Evolutionary conservation across 768 basidiomycete genomes (phyloP), one percentile per base, ranked within the genome.

Genomic region (Suillus subluteus): DNA sequence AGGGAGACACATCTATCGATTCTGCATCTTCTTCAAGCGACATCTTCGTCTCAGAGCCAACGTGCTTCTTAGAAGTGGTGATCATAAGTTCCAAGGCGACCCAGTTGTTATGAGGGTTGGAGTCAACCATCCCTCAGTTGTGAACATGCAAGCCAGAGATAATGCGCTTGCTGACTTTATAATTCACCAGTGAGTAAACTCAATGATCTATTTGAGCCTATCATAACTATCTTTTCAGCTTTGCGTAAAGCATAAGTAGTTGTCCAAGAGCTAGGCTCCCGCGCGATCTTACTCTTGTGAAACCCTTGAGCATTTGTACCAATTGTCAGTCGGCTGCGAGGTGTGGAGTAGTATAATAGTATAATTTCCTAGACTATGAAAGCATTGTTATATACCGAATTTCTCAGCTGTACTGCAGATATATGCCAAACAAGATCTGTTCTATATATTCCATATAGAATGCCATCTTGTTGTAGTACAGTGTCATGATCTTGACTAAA

Each of bases 401-500:
- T 44, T 46, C 9, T 41, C n/a, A 37, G 40, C 21, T 37, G n/a
- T 23, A 59, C 58, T 37, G 58, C 21, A 37, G 2, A 59, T 37
- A 15, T 44, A 16, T 35, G 35, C 32, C 40, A 38, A 38, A 38
- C 38, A 38, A 11, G 38, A 38, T 38, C 38, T 6, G 6, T 37
- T 37, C 37, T 2, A 32, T 99, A 26, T 26, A 26, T 26, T 26
- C 26, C 26, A 26, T 26, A 26, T 26, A 26, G 26, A 26, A 26
- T 26, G 26, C 26, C 26, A 26, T 26, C 26, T 26, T 26, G 26
- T 26, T 26, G 26, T 26, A 26, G 83, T 99, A 99, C 76, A 97
- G 90, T 41, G 87, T 88, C 98, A 99, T 99, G 75, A 98, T 98
- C 73, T 90, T 87, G 38, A 99, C 97, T 15, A 99, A 82, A 79